These are phyloP conservation scores for Fusarium dlaminii DNA, from an alignment of 2,329 filamentous ascomycete species.

Conservation along the genomic window DNA sequence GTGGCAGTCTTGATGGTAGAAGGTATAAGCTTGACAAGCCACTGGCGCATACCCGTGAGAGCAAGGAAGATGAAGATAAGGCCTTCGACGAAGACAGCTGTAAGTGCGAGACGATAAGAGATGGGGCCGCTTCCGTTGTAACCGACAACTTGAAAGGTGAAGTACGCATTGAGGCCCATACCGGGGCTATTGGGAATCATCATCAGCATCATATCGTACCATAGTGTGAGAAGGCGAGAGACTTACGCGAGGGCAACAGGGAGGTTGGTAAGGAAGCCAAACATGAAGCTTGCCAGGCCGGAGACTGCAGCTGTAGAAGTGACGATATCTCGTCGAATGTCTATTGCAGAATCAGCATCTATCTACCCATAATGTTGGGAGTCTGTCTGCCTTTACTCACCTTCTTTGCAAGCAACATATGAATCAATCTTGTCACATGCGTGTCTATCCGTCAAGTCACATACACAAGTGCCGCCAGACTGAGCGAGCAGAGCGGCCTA, in stretches of 20 bases:
- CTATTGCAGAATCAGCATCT: conserved; percentile 39
- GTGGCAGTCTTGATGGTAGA: conserved; percentile 72
- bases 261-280: conserved; percentile 84
- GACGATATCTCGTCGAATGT: conserved; percentile 78
- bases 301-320: conserved; percentile 85
- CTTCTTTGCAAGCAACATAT: conserved; percentile 59
- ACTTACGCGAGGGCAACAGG: conserved; percentile 60
- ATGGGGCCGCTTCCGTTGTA: conserved; percentile 65
- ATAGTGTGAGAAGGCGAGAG: not conserved
- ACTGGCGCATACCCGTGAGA: conserved; percentile 75
- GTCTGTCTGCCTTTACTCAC: conserved; percentile 44
- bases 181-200: conserved; percentile 60
- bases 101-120: conserved; percentile 68
- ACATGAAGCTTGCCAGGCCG: conserved; percentile 77
- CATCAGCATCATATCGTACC: conserved; percentile 7
- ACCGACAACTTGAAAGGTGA: conserved; percentile 73
- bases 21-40: conserved; percentile 74
- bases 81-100: conserved; percentile 72
- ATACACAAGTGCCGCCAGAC: conserved; percentile 80
- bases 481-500: conserved; percentile 78
- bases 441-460: conserved; percentile 56
- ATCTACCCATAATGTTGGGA: rapidly evolving
- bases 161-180: conserved; percentile 75
- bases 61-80: conserved; percentile 72
- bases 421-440: conserved; percentile 59